Evolutionary conservation across 192 early-diverging fungal genomes (phyloP).

Genomic region (Gaertneriomyces sp.): DNA sequence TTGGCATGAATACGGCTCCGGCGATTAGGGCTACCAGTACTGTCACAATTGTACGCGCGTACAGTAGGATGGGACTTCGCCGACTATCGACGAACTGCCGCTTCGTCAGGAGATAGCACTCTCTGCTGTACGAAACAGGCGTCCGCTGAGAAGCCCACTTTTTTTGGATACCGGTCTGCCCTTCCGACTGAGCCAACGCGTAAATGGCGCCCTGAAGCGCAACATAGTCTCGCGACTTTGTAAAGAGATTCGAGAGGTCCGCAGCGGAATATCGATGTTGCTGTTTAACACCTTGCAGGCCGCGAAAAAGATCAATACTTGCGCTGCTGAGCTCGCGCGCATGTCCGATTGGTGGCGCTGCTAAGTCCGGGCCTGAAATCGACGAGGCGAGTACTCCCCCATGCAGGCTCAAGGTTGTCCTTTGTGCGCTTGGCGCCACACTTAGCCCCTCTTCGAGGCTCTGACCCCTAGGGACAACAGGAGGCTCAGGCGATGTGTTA

Average conservation of each 20-base stretch:
- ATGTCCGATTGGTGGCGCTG: background rate
- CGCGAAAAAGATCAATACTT: too few relatives aligned
- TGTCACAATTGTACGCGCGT: background rate
- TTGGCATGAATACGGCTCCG: background rate
- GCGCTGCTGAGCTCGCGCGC: too few relatives aligned
- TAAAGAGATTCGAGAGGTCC: too few relatives aligned
- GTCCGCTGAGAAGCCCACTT: background rate
- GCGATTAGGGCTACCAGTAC: slow-evolving; percentile 9
- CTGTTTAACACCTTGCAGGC: too few relatives aligned
- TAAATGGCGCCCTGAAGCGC: background rate
- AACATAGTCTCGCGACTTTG: background rate
- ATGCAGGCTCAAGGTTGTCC: background rate
- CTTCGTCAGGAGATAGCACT: background rate
- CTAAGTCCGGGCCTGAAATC: background rate
- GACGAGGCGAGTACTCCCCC: background rate
- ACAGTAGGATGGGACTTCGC: background rate
- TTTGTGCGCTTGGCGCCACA: background rate
- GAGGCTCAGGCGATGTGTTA: too few relatives aligned
- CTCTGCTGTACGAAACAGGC: background rate
- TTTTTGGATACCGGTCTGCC: background rate
- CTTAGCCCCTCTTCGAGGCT: background rate
- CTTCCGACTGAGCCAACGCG: background rate
- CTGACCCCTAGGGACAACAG: background rate
- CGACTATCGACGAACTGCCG: background rate
- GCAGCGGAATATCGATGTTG: too few relatives aligned